Percentiles rank a stretch among this genome's conserved stretches.
Conservation (phyloP, 2,329 filamentous ascomycete species). For the Colletotrichum simmondsii region DNA sequence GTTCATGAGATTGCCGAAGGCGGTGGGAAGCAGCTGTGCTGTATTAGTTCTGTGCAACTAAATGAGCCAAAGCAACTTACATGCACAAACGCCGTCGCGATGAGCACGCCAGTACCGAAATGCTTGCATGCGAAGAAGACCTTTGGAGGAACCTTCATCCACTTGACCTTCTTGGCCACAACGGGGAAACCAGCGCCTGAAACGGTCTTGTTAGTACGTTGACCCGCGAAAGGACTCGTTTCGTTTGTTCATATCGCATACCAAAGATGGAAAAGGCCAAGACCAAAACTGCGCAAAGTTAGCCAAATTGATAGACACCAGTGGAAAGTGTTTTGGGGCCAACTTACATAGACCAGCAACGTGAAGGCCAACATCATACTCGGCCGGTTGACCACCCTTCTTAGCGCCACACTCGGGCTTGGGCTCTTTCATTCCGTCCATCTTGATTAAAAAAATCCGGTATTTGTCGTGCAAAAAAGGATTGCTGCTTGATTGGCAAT, state of each 20-base stretch:
- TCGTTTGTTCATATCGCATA: constrained; percentile 34
- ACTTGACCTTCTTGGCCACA: constrained; percentile 64
- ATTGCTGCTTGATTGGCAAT: constrained; percentile 27
- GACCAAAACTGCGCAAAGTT: constrained; percentile 49
- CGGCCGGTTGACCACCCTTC: constrained; percentile 41
- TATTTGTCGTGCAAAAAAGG: constrained; percentile 18
- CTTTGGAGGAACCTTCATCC: constrained; percentile 66
- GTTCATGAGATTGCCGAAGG: constrained; percentile 63
- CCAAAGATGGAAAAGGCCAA: constrained; percentile 52
- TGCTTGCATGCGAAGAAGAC: constrained; percentile 73
- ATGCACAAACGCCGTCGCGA: constrained; percentile 80
- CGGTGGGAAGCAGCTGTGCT: constrained; percentile 65
- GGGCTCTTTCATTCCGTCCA: constrained; percentile 41
- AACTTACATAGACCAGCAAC: constrained; percentile 54
- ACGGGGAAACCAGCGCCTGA: constrained; percentile 63
- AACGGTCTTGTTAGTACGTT: constrained; percentile 28
- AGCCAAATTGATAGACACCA: constrained; percentile 12
- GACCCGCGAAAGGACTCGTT: neutral
- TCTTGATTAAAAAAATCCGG: constrained; percentile 35
- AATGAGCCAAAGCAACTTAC: constrained; percentile 48
- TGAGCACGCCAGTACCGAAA: constrained; percentile 77
- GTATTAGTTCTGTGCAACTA: neutral
- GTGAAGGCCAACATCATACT: constrained; percentile 56
- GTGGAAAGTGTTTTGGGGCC: neutral
- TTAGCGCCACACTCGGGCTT: constrained; percentile 53